These are phyloP conservation scores for Colletotrichum tropicale DNA, from an alignment of 2,329 filamentous ascomycete species.

Conservation along the genomic window DNA sequence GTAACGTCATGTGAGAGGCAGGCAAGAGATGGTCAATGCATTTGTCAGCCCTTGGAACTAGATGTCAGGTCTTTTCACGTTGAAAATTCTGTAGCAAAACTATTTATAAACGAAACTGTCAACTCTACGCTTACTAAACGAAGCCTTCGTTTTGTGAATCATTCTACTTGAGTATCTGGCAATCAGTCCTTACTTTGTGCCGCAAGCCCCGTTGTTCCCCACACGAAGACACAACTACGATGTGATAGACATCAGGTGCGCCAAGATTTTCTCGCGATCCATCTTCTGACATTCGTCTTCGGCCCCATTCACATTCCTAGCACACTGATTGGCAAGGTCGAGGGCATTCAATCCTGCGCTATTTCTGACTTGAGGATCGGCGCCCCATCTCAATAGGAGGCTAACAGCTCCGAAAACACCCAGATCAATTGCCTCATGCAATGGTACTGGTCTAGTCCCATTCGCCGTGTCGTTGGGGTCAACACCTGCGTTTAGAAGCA, in stretches of 20 bases:
- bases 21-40: background rate
- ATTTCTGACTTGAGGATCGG: background rate
- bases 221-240: background rate
- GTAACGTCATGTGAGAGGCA: background rate
- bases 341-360: background rate
- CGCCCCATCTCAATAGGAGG: background rate
- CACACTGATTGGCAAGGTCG: background rate
- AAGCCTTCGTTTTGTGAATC: background rate
- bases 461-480: background rate
- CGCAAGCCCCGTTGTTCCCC: accelerated
- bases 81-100: background rate
- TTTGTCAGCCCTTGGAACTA: background rate
- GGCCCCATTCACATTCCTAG: background rate
- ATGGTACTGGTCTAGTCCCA: background rate
- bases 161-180: accelerated
- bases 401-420: background rate
- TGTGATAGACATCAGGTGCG: background rate
- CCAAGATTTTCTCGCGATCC: background rate
- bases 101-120: background rate
- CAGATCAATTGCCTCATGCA: background rate
- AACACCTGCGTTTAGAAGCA: background rate
- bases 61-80: background rate
- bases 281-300: background rate
- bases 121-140: background rate
- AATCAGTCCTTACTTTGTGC: background rate